Conservation (phyloP, 139 green algal species). For the Gonium pectorale region DNA sequence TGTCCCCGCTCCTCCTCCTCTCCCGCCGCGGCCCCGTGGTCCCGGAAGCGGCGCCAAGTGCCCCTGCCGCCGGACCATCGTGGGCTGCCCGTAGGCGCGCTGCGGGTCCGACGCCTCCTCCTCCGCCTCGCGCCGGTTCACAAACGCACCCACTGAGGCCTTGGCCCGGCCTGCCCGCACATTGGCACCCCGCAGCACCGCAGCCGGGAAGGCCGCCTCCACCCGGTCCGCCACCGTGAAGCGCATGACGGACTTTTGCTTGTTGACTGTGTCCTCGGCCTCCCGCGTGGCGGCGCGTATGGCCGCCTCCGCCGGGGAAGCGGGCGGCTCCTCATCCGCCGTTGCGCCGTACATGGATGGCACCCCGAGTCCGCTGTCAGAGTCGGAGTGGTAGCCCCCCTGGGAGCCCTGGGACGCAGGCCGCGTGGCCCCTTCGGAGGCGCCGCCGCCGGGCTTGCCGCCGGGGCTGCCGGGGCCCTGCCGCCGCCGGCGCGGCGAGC, state of each 20-base stretch:
- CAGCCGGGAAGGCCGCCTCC: slow-evolving; percentile 31
- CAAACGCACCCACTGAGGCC: slow-evolving; percentile 19
- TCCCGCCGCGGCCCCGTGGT: no score
- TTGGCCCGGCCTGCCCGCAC: neutral
- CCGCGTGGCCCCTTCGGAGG: neutral
- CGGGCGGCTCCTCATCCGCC: neutral
- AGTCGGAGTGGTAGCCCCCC: slow-evolving; percentile 6
- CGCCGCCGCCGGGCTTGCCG: neutral
- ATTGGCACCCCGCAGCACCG: slow-evolving; percentile 4
- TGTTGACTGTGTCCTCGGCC: slow-evolving; percentile 40
- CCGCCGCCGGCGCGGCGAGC: neutral
- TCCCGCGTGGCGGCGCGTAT: slow-evolving; percentile 35
- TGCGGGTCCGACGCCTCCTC: slow-evolving; percentile 42
- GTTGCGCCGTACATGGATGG: neutral
- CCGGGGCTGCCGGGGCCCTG: neutral
- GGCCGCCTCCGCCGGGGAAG: slow-evolving; percentile 11
- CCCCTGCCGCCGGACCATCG: neutral
- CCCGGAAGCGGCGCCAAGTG: slow-evolving; percentile 29
- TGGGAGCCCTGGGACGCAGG: neutral
- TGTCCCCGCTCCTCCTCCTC: no score
- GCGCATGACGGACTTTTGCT: slow-evolving; percentile 28
- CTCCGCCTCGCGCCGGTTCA: slow-evolving; percentile 43
- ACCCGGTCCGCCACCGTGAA: slow-evolving; percentile 1
- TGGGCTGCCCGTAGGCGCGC: slow-evolving; percentile 54
- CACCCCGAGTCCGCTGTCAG: neutral